Base-by-base conservation (phyloP, 2,329 filamentous ascomycete genomes). In the Drechslera avenae region DNA sequence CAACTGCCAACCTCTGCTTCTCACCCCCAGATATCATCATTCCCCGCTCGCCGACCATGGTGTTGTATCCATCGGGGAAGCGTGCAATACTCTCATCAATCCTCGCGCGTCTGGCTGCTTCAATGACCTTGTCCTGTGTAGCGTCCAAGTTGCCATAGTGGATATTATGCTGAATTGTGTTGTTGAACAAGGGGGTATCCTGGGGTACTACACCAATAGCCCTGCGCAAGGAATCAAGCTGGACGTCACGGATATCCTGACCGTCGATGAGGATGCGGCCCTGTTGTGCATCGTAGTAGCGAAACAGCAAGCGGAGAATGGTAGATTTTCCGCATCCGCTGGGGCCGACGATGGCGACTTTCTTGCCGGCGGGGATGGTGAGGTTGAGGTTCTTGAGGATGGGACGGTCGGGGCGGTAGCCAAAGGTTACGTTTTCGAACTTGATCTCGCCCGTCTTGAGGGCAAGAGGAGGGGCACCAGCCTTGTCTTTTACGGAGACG, bases 21-120 rank as follows among this genome's bases (percentile, higher is more conserved):
- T 97, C 93, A 26, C 92, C 92, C 2, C 90, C 92, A 1, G 90
- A 95, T 36, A 97, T 96, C 92, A 97, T 97, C 84, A 97, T 87
- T 1, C 92, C 92, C 39, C 93, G 84, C 78, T 97, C 93, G 45
- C 93, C 93, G 19, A 97, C 94, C 74, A 88, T 91, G 16, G 94
- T 97, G 17, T 87, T 76, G 72, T 97, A 96, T 13, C 91, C 90
- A n/a, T 92, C 87, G 1, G 90, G 91, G 71, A 96, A 87, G n/a
- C 78, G 79, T 47, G 83, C 79, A 43, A 88, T 90, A 36, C 64
- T 72, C 16, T 94, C 87, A 73, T 97, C 88, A 50, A 99, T 91
- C 49, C 87, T 86, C 2, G 94, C 93, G 46, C 91, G 83, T 66
- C 86, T 85, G 1, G 94, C 91, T 0, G 91, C 94, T 23, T 86